Base-by-base conservation (phyloP, 2,329 filamentous ascomycete species). In the Tolypocladium ophioglossoides region DNA sequence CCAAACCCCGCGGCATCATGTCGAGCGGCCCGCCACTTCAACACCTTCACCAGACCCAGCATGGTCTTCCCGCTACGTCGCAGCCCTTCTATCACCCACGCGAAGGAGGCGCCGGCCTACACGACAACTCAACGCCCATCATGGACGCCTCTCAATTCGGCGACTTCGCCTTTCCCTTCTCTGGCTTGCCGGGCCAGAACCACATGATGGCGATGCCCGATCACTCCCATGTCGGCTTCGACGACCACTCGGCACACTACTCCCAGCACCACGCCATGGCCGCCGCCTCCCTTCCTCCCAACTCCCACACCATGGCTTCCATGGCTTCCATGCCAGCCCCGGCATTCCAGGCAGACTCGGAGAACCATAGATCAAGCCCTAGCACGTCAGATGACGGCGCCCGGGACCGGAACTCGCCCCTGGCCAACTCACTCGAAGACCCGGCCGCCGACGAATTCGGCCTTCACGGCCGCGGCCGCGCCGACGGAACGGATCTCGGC, bases 371-470 rank as follows among this genome's bases (percentile, higher is more conserved):
- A n/a, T 58, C 61, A 11, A 68, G 64, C 51, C 58, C 67, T 50
- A 75, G 75, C 30, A 69, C 62, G 1, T 77, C 77, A 6, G 78
- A 79, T 30, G 72, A 75, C 38, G 72, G 65, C 48, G 74, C 70
- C 44, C 73, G 67, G 30, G 74, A 73, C 41, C 73, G 70, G 54
- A 71, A 68, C 37, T 72, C 72, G 1, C 74, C 73, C 35, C 70
- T 69, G 18, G 69, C 69, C 40, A 76, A 77, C 57, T 72, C 75
- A 2, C 64, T 82, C 50, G 79, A 80, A 48, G 80, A 83, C 54
- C 69, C 75, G 27, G 70, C 76, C 54, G 72, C 74, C 5, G 82
- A 85, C 63, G 82, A 85, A 52, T 84, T 85, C 58, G 80, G 78
- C 11, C 66, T 83, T 38, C 70, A 73, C 20, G 70, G 70, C 38